Base-by-base conservation (phyloP, 2,329 filamentous ascomycete genomes). In the Penicillium sp. region DNA sequence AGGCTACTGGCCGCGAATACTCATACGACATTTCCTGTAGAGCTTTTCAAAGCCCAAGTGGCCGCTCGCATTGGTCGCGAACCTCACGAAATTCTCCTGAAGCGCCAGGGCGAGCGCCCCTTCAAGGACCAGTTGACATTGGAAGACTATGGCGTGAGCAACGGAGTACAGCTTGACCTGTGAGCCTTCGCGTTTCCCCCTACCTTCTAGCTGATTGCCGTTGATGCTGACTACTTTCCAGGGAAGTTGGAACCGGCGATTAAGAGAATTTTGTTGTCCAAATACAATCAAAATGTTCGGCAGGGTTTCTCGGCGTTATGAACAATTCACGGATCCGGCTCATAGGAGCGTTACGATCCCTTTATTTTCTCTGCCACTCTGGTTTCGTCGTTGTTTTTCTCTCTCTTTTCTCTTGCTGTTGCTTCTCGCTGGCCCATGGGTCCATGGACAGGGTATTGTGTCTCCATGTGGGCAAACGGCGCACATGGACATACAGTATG, bases 111-210 rank as follows among this genome's bases (percentile, higher is more conserved):
- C 12, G 92, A 97, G 79, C 80, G 93, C 65, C 93, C 94, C 25
- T 97, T 98, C 76, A 97, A 96, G 81, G 93, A 98, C 73, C 86
- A 89, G 68, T 83, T 97, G 61, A 93, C 88, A 37, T 76, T 97
- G 68, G 91, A 91, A 71, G 94, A 98, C 78, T 98, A 97, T 77
- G 92, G 91, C n/a, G 88, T 98, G 58, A 92, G 89, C 69, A 95
- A 95, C 77, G 94, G 94, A 10, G 92, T 96, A 51, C 80, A 82
- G 65, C 71, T 82, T 71, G 80, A 82, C 69, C 69, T 82, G 74
- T 77, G 68, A 76, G 75, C 67, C 53, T 63, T 48, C 61, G 57
- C 59, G 42, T 38, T 38, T 52, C 22, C 49, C 37, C 47, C 49
- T 10, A 14, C 43, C 25, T 14, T 34, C 35, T 52, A n/a, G 15